phyloP scores from a whole-genome alignment of 202 grass and related monocot genomes.

The Carex arenaria region DNA sequence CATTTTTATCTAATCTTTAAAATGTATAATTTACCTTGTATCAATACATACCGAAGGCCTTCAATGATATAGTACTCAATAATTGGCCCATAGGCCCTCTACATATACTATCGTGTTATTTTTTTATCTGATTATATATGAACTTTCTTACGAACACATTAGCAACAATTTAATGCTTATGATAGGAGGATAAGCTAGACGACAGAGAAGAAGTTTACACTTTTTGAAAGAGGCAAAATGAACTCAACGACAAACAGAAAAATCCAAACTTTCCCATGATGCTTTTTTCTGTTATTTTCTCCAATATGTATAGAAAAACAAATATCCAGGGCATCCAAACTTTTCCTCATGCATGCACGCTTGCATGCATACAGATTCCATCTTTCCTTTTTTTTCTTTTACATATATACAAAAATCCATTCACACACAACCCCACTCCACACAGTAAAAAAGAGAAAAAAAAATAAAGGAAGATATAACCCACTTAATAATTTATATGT shows the following conservation, averaged over 20 bases:
- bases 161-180: not conserved
- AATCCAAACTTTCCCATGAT: not conserved
- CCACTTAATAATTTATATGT: constrained; percentile 47
- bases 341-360: constrained; percentile 29
- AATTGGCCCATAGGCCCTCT: not conserved
- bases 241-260: constrained; percentile 19
- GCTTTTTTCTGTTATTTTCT: constrained; percentile 19
- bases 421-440: constrained; percentile 46
- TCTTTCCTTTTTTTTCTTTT: not conserved
- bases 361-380: constrained; percentile 29
- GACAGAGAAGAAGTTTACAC: not conserved
- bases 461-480: constrained; percentile 19
- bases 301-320: constrained; percentile 8
- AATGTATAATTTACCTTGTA: too few relatives aligned
- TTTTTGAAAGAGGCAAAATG: constrained; percentile 12
- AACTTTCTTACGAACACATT: not conserved
- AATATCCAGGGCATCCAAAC: not conserved
- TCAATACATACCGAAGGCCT: not conserved
- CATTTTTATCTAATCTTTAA: not conserved
- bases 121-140: not conserved
- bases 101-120: not conserved
- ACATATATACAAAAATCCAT: constrained; percentile 33
- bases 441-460: not conserved
- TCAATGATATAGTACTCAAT: not conserved
- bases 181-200: not conserved